A percentile compares a stretch with the other conserved stretches of the same genome.
Conservation (phyloP, 208 protist species). For the Leishmania mexicana region DNA sequence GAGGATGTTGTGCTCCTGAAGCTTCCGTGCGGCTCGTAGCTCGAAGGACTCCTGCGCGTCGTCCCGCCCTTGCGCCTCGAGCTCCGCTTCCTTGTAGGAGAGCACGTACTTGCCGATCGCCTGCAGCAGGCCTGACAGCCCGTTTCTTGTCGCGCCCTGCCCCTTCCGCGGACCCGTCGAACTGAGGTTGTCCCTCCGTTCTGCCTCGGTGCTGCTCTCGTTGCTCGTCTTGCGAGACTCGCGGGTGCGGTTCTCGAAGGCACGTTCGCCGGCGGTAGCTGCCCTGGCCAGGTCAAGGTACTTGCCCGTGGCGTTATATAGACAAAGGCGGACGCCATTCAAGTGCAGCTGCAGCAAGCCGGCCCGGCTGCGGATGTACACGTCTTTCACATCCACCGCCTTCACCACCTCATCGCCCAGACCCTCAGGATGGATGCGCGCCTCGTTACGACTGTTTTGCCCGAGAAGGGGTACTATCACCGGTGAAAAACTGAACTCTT, state of each 20-base stretch:
- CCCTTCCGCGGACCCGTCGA: neutral
- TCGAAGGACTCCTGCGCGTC: slow-evolving; percentile 25
- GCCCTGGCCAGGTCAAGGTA: slow-evolving; percentile 56
- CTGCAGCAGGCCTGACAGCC: neutral
- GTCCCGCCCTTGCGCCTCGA: slow-evolving; percentile 26
- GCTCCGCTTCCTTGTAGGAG: slow-evolving; percentile 15
- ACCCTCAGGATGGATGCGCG: slow-evolving; percentile 18
- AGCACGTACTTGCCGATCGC: slow-evolving; percentile 16
- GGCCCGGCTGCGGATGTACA: slow-evolving; percentile 57
- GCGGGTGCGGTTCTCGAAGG: neutral
- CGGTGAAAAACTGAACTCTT: slow-evolving; percentile 16
- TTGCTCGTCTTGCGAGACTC: slow-evolving; percentile 6
- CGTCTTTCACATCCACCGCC: slow-evolving; percentile 55
- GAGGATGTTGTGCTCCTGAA: slow-evolving; percentile 51
- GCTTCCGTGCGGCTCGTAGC: slow-evolving; percentile 37
- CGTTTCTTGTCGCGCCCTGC: neutral
- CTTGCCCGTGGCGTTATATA: slow-evolving; percentile 88
- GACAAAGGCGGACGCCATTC: slow-evolving; percentile 76
- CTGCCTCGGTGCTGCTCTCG: neutral
- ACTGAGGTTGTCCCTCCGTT: neutral
- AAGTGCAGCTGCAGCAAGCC: slow-evolving; percentile 78
- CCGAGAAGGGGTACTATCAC: slow-evolving; percentile 9
- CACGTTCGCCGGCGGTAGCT: neutral
- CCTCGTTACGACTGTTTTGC: slow-evolving; percentile 8
- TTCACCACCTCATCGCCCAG: slow-evolving; percentile 49